Base-by-base conservation (phyloP, 371 early-diverging fungal species). In the Mucor plumbeus region DNA sequence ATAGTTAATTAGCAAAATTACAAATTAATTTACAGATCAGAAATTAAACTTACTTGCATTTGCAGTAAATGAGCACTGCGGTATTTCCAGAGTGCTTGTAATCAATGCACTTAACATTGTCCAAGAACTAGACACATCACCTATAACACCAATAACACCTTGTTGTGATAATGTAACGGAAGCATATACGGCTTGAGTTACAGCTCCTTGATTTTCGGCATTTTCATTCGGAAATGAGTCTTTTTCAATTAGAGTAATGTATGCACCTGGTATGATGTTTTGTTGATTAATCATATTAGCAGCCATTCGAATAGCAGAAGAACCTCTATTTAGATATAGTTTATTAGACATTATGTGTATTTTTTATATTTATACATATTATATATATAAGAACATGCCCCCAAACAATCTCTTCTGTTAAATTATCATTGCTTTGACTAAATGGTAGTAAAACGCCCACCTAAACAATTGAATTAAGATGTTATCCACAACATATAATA, bases 291-390 rank as follows among this genome's bases (percentile, higher is more conserved):
- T 86, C 64, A 79, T 78, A 39, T 79, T 76, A 1, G 69, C 78
- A 13, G 86, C 85, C 69, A 86, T 67, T 11, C 86, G 80, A 26
- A 86, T 83, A 1, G 86, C 86, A 0, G 85, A 86, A 8, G 84
- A 77, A 14, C 85, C 86, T 54, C 85, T 86, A 33, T 47, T 17
- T 6, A 50, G 35, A 55, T 66, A 31, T 61, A 15, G 26, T 26
- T 26, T 26, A 26, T 26, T 26, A 26, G 1, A 26, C 3, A 26
- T 26, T 1, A 26, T 26, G 26, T 26, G 26, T 26, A 26, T 26
- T 26, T 26, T 26, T 26, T 3, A n/a, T n/a, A n/a, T 26, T 26
- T 26, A 26, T 31, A 10, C 31, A 31, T n/a, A n/a, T n/a, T n/a
- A n/a, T n/a, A 21, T 11, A 5, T 33, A 17, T 1, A 44, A 44